Evolutionary conservation across 2,329 filamentous ascomycete genomes (phyloP), one percentile per base, ranked within the genome.

Genomic region (Exophiala calicioides): DNA sequence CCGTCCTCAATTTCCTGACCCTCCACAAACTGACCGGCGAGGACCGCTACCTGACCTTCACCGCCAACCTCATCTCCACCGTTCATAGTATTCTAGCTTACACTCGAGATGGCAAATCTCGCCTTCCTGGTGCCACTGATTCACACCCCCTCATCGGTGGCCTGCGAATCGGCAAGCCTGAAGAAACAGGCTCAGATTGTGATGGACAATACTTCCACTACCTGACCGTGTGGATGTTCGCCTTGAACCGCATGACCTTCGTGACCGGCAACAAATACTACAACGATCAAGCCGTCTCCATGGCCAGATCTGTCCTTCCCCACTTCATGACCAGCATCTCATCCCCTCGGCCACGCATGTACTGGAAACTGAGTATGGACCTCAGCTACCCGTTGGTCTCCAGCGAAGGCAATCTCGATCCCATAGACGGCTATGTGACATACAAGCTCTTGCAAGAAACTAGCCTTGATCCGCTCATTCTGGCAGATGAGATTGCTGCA

Each of bases 191-290:
- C 0, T 58, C 65, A 1, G 78, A 82, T 41, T 68, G 72, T 5
- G 79, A 82, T 59, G 79, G 79, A 2, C 79, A 82, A 59, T 82
- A 82, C 50, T 77, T 81, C 54, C 79, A 82, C 56, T 82, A 82
- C 53, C 65, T 82, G 15, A 81, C 78, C 0, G 58, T 81, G 4
- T 83, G 79, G 79, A 81, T 82, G 78, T 81, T 81, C 58, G 78
- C 79, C 2, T 67, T 82, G 3, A 80, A 79, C 57, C 68, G 79
- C 1, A 65, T 80, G 30, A 68, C 74, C 0, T 50, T 74, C 26
- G 78, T 75, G 2, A 70, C 72, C 1, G 65, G 65, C 0, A 70
- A 80, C 16, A 55, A 60, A 7, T 56, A 50, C 5, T 81, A 73
- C 52, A 81, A 80, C 51, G 62, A 66, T 20, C 67, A 75, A 39